Evolutionary conservation across 2,329 filamentous ascomycete species (phyloP), one percentile per base, ranked within the genome.

Genomic region (Microsporum audouinii): DNA sequence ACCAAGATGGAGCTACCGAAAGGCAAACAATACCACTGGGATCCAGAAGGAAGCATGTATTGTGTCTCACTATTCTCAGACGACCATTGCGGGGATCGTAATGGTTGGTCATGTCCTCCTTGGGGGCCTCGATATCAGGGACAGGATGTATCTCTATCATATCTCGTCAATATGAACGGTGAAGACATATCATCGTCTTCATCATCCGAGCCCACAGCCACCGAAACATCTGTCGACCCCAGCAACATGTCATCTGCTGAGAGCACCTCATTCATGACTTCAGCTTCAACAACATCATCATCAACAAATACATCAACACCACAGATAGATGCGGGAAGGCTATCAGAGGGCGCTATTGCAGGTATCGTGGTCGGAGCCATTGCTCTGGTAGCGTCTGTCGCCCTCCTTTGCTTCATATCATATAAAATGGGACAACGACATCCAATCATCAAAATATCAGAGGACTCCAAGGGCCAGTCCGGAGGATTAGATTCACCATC

Each of bases 21-120:
- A 34, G 61, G 61, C 29, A 61, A 27, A 39, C 41, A 63, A 33
- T 63, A 63, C 43, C 60, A 58, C 51, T 63, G 59, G 59, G 61
- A 58, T 55, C 59, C 61, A 3, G 53, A 63, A n/a, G 39, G 27
- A 14, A 58, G 23, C 36, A 34, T 34, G 17, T 39, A 47, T 10
- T 63, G 61, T 53, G 34, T 63, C 33, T 43, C 57, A 5, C 7
- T 58, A 23, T 63, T 63, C 31, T 29, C 59, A 10, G 61, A 63
- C 39, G 55, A 61, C 31, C 31, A 58, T 34, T 63, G 61, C 34
- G 23, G 45, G 4, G 53, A 60, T 17, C 23, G 38, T 31, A 62
- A 62, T 23, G 61, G 61, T 10, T 63, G 61, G 61, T 61, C 58
- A 1, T 63, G 61, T 45, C 51, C 59, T 33, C 4, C 57, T 12